A percentile compares a stretch with the other conserved stretches of the same genome.
Evolutionary conservation across 768 basidiomycete genomes (phyloP).

Genomic region (Chalciporus piperatus): DNA sequence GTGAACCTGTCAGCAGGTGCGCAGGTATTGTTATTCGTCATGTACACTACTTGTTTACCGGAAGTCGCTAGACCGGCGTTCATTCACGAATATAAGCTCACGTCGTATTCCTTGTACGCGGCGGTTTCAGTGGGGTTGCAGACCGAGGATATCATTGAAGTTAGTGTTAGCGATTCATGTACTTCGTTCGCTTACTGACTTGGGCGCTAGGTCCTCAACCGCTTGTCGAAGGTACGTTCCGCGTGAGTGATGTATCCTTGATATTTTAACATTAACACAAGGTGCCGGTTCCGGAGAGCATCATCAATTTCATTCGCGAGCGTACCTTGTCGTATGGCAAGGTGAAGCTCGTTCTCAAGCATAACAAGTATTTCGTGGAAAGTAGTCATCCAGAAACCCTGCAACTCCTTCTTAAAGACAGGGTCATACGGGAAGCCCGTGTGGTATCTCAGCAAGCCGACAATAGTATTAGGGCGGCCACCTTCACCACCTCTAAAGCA

Average conservation of each 20-base stretch:
- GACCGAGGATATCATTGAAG: slow-evolving; percentile 98
- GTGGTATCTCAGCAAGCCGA: slow-evolving; percentile 68
- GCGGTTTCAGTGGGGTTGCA: slow-evolving; percentile 98
- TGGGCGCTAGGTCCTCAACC: slow-evolving; percentile 63
- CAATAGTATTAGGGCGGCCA: slow-evolving; percentile 71
- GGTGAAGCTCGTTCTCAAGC: slow-evolving; percentile 95
- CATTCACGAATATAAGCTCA: slow-evolving; percentile 99
- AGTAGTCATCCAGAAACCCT: slow-evolving; percentile 93
- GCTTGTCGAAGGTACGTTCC: slow-evolving; percentile 61
- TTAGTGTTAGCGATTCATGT: slow-evolving; percentile 39
- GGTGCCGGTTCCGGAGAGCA: slow-evolving; percentile 90
- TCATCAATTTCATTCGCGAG: slow-evolving; percentile 84
- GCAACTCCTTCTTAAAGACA: slow-evolving; percentile 83
- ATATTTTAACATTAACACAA: slow-evolving; percentile 29
- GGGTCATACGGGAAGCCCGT: slow-evolving; percentile 78
- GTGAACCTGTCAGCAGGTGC: slow-evolving; percentile 97
- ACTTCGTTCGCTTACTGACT: slow-evolving; percentile 35
- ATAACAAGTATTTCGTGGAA: slow-evolving; percentile 97
- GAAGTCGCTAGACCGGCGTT: slow-evolving; percentile 73
- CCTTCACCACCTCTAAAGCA: slow-evolving; percentile 77
- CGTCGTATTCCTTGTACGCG: slow-evolving; percentile 96
- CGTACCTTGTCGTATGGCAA: slow-evolving; percentile 97
- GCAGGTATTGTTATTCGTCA: slow-evolving; percentile 30
- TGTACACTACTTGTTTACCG: slow-evolving; percentile 29
- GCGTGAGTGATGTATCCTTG: slow-evolving; percentile 1